Evolutionary conservation across 805 yeast species (phyloP).

Genomic region (Lachancea nothofagi): DNA sequence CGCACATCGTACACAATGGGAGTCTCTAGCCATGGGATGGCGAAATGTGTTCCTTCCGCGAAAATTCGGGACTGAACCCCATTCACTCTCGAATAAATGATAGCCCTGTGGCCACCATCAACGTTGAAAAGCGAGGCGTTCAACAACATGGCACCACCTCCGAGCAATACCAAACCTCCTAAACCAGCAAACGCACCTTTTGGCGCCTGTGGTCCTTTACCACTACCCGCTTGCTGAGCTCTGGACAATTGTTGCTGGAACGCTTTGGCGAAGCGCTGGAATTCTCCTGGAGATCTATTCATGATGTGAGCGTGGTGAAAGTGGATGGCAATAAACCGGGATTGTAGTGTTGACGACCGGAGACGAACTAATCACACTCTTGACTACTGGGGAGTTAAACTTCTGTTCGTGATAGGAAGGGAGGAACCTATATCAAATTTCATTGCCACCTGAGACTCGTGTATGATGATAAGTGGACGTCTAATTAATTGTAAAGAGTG

Average conservation of each 20-base stretch:
- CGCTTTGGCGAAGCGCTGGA: conserved; percentile 48
- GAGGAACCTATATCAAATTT: no score
- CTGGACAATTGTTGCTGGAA: conserved; percentile 43
- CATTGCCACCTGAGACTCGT: no score
- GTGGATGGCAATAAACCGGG: no score
- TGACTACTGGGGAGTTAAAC: no score
- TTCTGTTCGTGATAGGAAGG: no score
- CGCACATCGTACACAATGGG: conserved; percentile 92
- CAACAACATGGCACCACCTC: conserved; percentile 49
- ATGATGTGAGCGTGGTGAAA: no score
- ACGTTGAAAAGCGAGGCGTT: conserved; percentile 71
- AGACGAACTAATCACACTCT: no score
- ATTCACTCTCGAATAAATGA: conserved; percentile 77
- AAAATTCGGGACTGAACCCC: conserved; percentile 82
- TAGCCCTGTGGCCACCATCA: conserved; percentile 99
- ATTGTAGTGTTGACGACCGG: not conserved
- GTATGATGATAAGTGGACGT: no score
- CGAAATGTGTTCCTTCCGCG: conserved; percentile 91
- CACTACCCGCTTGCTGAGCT: conserved; percentile 37
- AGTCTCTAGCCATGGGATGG: conserved; percentile 90
- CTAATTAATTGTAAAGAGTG: no score
- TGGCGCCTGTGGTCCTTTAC: conserved; percentile 35
- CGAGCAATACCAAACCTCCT: conserved; percentile 54
- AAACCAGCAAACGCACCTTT: conserved; percentile 55
- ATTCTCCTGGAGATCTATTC: conserved; percentile 36